Evolutionary conservation across 345 rosid species (phyloP), one percentile per base, ranked within the genome.

Genomic region (Microthlaspi erraticum): DNA sequence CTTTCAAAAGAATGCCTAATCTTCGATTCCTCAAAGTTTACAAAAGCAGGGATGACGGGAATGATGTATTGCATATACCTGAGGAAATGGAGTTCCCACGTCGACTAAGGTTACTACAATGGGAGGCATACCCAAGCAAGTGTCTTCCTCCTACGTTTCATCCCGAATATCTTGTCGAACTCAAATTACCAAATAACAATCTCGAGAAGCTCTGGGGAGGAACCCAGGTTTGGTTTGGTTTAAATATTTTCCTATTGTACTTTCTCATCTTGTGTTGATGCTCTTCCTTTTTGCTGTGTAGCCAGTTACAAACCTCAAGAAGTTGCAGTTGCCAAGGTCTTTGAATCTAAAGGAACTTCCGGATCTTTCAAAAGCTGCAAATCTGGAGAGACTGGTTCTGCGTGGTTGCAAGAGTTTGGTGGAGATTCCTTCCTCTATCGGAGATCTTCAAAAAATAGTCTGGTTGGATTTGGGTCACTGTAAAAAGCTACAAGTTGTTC

Each of bases 301-400:
- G 9, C 37, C 37, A 10, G 2, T 34, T 34, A 34, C 8, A 10
- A 34, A 5, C 7, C 37, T 34, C 37, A 34, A 34, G 37, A 34
- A 34, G 37, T 2, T 34, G 37, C 2, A 34, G 7, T 34, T 34
- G 37, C 1, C 8, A 5, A 1, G 37, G 37, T 34, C 8, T 10
- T 7, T n/a, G n/a, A n/a, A n/a, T 34, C 7, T 34, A 10, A 34
- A 34, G 37, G 9, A 23, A 63, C 55, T 76, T 7, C 68, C 74
- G 1, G 63, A 79, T 48, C 60, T 73, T 12, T 69, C 79, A 37
- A 3, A 34, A 10, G 78, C 78, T 9, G 16, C 33, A 12, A 73
- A 38, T n/a, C 29, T 82, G 17, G 66, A 58, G 37, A 8, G 0
- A 7, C 2, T 78, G 8, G 0, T 4, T 2, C 33, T 82, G 6